Percentiles rank a stretch among this genome's conserved stretches.
These are phyloP conservation scores for Thraustochytrium sp. DNA, from an alignment of 352 stramenopile species.

Conservation along the genomic window DNA sequence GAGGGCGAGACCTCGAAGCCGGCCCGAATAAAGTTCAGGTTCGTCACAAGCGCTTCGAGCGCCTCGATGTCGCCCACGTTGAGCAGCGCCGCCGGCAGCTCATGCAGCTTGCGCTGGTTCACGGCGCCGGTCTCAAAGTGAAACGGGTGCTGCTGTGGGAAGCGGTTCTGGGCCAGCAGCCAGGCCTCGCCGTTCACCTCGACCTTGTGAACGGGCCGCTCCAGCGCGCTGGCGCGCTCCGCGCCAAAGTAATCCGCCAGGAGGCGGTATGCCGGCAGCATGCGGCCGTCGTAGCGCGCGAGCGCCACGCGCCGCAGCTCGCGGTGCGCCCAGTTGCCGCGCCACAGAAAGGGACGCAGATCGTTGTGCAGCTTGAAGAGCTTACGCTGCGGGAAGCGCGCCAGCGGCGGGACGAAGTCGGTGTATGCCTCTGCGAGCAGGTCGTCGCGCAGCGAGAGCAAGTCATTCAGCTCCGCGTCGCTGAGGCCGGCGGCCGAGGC, in stretches of 20 bases:
- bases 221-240: background rate
- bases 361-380: background rate
- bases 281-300: background rate
- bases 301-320: background rate
- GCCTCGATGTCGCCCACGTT: background rate
- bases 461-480: conserved; percentile 2
- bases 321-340: background rate
- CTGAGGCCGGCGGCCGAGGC: background rate
- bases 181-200: conserved; percentile 28
- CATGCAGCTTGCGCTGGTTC: background rate
- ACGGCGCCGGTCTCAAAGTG: background rate
- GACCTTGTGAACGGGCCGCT: background rate
- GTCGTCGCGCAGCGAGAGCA: background rate
- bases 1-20: background rate
- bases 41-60: background rate
- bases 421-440: conserved; percentile 4
- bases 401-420: background rate
- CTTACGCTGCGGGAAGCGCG: conserved; percentile 14
- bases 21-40: background rate
- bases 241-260: conserved; percentile 13
- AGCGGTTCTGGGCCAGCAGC: background rate
- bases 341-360: background rate
- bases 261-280: background rate
- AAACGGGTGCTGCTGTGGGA: background rate
- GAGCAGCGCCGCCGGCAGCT: background rate